These are phyloP conservation scores for Sordariomycetes sp. DNA, from an alignment of 2,329 filamentous ascomycete species.

Conservation along the genomic window DNA sequence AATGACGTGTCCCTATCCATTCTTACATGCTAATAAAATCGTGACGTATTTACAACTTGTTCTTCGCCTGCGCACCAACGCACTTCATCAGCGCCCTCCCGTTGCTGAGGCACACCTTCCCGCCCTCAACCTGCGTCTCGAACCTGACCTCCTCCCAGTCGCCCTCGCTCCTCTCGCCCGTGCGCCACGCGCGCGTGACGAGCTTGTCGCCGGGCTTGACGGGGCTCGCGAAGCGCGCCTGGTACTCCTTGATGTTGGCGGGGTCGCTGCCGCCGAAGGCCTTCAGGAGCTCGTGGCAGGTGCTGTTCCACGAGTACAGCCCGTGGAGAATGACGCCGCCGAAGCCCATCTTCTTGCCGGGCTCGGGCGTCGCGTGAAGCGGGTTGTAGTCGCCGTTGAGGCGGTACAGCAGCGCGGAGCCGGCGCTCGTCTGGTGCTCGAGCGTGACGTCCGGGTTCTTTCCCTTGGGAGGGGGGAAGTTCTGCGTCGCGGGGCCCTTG, in stretches of 20 bases:
- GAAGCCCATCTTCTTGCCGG: conserved; percentile 81
- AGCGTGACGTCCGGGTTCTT: conserved; percentile 58
- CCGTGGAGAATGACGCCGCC: conserved; percentile 83
- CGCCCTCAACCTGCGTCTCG: conserved; percentile 60
- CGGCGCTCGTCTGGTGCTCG: conserved; percentile 54
- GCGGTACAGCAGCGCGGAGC: conserved; percentile 67
- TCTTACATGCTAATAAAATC: background rate
- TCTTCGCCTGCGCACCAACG: conserved; percentile 34
- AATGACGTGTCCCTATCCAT: background rate
- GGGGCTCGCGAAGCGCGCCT: conserved; percentile 75
- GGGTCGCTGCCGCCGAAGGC: conserved; percentile 65
- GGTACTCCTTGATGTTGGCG: conserved; percentile 74
- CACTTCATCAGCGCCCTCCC: conserved; percentile 67
- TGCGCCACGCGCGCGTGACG: conserved; percentile 69
- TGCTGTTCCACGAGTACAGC: conserved; percentile 74
- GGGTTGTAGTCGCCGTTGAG: conserved; percentile 94
- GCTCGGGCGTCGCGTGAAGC: conserved; percentile 75
- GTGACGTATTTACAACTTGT: conserved; percentile 26
- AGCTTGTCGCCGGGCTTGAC: conserved; percentile 76
- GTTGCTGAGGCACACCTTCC: conserved; percentile 79
- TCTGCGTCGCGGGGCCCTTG: conserved; percentile 70
- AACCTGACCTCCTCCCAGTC: conserved; percentile 76
- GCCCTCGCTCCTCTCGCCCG: conserved; percentile 46
- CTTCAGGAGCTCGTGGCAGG: conserved; percentile 60
- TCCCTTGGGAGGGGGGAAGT: conserved; percentile 64